Conservation (phyloP, 352 stramenopile species). For the Globisporangium parvum region DNA sequence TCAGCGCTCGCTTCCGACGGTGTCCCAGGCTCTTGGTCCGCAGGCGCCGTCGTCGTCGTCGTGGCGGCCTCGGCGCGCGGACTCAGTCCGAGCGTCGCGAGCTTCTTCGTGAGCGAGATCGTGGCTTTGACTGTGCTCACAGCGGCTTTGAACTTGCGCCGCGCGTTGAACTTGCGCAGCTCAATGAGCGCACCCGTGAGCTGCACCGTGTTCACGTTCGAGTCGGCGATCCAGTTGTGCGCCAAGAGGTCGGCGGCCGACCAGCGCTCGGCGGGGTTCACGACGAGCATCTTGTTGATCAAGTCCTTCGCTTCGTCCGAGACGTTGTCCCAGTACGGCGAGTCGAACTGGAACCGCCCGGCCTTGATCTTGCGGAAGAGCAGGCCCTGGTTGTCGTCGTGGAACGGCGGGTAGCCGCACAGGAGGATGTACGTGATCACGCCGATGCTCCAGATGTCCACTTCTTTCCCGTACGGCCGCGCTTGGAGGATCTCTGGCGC, state of each 20-base stretch:
- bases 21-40: not conserved
- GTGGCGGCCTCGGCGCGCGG: not conserved
- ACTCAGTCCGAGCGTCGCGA: conserved; percentile 24
- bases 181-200: conserved; percentile 85
- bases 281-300: conserved; percentile 86
- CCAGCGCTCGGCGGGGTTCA: conserved; percentile 78
- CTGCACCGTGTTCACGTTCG: conserved; percentile 56
- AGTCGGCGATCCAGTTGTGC: conserved; percentile 88
- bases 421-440: conserved; percentile 87
- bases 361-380: conserved; percentile 77
- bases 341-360: conserved; percentile 67
- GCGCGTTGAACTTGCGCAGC: conserved; percentile 91
- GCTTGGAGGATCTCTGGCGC: conserved; percentile 75
- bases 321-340: conserved; percentile 78
- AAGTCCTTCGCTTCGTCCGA: conserved; percentile 79
- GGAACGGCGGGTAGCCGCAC: conserved; percentile 82
- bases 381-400: conserved; percentile 88
- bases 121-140: conserved; percentile 87
- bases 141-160: conserved; percentile 91
- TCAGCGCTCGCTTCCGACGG: not conserved
- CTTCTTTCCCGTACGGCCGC: conserved; percentile 68
- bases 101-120: conserved; percentile 68
- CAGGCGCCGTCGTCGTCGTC: not conserved
- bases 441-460: conserved; percentile 90
- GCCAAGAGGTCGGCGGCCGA: conserved; percentile 62